phyloP scores from a whole-genome alignment of 2,329 filamentous ascomycete species.

The Claviceps digitariae region DNA sequence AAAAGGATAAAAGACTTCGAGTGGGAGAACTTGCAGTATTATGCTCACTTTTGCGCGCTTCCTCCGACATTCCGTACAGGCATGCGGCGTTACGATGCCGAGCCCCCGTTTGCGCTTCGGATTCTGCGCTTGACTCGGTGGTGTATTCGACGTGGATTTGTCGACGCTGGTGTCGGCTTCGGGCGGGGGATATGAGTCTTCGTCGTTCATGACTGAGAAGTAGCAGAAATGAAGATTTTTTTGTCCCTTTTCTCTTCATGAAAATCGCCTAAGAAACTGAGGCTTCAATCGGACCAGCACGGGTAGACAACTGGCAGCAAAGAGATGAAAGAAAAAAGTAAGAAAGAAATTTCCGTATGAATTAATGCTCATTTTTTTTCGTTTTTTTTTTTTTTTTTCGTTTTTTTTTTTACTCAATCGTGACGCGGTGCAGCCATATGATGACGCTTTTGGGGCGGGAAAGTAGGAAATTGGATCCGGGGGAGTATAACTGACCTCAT shows the following conservation, averaged over 20 bases:
- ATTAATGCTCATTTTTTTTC: too few relatives aligned
- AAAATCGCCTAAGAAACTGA: too few relatives aligned
- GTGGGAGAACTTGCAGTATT: too few relatives aligned
- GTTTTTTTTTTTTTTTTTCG: too few relatives aligned
- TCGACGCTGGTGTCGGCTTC: background rate
- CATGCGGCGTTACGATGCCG: conserved; percentile 43
- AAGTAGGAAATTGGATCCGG: background rate
- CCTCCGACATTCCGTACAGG: conserved; percentile 46
- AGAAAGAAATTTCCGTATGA: background rate
- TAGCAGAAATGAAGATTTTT: too few relatives aligned
- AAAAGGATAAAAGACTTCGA: too few relatives aligned
- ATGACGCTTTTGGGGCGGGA: background rate
- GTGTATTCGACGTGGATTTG: background rate
- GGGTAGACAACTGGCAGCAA: too few relatives aligned
- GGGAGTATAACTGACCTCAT: background rate
- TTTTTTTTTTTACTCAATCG: background rate
- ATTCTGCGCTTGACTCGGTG: background rate
- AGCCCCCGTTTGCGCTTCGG: conserved; percentile 36
- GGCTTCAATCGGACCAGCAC: too few relatives aligned
- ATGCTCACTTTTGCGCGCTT: conserved; percentile 42
- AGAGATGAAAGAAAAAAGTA: background rate
- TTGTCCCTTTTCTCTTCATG: too few relatives aligned
- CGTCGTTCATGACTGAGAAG: background rate
- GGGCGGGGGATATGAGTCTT: background rate
- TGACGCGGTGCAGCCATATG: background rate